Evolutionary conservation across 139 green algal genomes (phyloP).

Genomic region (Diplosphaera chodatii): DNA sequence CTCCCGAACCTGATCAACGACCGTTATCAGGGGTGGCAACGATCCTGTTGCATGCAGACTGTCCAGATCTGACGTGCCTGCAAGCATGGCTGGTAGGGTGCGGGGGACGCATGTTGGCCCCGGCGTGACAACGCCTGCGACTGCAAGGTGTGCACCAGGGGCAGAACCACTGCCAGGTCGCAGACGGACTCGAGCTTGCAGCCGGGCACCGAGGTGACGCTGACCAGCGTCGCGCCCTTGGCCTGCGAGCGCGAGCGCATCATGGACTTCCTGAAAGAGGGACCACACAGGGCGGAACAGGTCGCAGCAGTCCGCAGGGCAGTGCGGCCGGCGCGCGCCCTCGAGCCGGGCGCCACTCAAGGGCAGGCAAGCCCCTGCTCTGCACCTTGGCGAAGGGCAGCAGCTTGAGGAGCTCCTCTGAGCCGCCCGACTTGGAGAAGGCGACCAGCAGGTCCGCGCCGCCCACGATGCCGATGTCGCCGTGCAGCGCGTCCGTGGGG

Average conservation of each 20-base stretch:
- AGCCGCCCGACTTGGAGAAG: conserved; percentile 52
- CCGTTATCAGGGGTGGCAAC: too few relatives aligned
- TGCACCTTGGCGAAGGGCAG: conserved; percentile 43
- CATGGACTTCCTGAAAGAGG: too few relatives aligned
- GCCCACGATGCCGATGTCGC: conserved; percentile 54
- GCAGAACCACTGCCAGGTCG: conserved; percentile 46
- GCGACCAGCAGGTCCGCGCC: conserved; percentile 45
- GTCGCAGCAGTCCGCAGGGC: too few relatives aligned
- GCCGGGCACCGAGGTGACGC: conserved; percentile 26
- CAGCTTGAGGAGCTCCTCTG: conserved; percentile 53
- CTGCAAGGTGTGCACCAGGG: conserved; percentile 20
- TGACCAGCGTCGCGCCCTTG: conserved; percentile 51
- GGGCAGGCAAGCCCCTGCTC: neutral
- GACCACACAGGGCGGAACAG: too few relatives aligned
- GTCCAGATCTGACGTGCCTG: too few relatives aligned
- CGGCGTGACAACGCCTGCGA: too few relatives aligned
- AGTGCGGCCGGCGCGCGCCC: too few relatives aligned
- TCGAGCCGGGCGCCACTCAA: too few relatives aligned
- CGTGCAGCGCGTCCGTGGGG: conserved; percentile 56
- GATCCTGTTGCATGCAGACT: too few relatives aligned
- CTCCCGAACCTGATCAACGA: conserved; percentile 23
- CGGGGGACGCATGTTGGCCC: too few relatives aligned
- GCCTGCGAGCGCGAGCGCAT: conserved; percentile 27
- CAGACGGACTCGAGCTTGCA: conserved; percentile 36
- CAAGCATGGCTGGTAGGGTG: too few relatives aligned